Evolutionary conservation across 495 filamentous ascomycete genomes (phyloP).

Genomic region (Penicillium pancosmium): DNA sequence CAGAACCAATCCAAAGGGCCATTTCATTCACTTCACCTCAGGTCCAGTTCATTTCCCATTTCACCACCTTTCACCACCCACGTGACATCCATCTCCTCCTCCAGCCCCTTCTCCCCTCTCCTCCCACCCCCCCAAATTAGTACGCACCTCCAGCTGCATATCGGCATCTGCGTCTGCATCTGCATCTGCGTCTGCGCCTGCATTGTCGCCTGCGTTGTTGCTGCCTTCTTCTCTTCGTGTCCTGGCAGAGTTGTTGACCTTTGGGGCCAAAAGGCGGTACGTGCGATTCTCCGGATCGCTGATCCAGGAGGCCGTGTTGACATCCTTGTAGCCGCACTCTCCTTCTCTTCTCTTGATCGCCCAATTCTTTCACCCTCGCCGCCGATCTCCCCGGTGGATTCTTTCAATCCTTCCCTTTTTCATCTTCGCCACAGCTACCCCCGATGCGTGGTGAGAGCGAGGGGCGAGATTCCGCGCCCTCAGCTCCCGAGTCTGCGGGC

Average conservation of each 20-base stretch:
- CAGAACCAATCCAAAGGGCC: background rate
- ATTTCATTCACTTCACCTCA: background rate
- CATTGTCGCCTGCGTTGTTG: conserved; percentile 9
- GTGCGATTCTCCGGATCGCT: conserved; percentile 27
- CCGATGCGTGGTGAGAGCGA: conserved; percentile 44
- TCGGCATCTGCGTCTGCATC: conserved; percentile 18
- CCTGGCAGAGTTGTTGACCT: conserved; percentile 13
- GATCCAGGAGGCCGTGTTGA: conserved; percentile 46
- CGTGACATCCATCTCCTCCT: conserved; percentile 34
- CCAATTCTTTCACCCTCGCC: conserved; percentile 1
- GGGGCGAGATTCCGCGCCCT: conserved; percentile 37
- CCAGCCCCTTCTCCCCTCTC: conserved; percentile 21
- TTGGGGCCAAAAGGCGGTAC: conserved; percentile 32
- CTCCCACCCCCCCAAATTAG: conserved; percentile 11
- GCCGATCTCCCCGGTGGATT: conserved; percentile 13
- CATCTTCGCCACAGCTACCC: conserved; percentile 26
- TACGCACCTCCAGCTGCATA: background rate
- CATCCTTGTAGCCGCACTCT: conserved; percentile 29
- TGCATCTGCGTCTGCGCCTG: conserved; percentile 17
- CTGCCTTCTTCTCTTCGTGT: background rate
- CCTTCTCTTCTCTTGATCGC: conserved; percentile 12
- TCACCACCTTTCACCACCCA: conserved; percentile 20
- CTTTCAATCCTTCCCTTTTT: conserved; percentile 9
- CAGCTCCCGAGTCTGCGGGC: conserved; percentile 34
- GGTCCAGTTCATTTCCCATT: background rate